Evolutionary conservation across 495 filamentous ascomycete species (phyloP).

Genomic region (Rusavskia elegans): DNA sequence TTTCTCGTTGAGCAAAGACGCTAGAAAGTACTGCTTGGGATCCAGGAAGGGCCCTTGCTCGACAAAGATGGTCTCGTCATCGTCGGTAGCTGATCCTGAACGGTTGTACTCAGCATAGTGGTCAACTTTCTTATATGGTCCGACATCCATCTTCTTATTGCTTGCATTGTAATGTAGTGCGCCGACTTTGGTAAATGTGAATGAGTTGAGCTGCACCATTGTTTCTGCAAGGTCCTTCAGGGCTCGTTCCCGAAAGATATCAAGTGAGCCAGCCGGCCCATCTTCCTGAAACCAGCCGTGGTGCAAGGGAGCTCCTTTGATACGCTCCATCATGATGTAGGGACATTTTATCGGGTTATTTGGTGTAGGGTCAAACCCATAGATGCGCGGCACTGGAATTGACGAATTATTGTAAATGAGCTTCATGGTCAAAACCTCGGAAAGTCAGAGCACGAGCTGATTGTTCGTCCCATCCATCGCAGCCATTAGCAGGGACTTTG

Average conservation of each 20-base stretch:
- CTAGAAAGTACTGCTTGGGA: background rate
- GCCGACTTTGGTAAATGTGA: constrained; percentile 13
- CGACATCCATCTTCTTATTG: constrained; percentile 6
- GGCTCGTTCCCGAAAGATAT: constrained; percentile 9
- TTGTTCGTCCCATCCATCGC: constrained; percentile 3
- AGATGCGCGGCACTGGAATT: constrained; percentile 17
- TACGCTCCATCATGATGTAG: constrained; percentile 17
- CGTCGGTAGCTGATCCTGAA: background rate
- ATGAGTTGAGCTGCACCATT: constrained; percentile 19
- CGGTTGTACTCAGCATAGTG: background rate
- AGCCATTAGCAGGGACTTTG: constrained; percentile 12
- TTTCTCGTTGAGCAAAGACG: background rate
- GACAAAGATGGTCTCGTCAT: background rate
- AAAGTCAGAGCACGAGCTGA: constrained; percentile 6
- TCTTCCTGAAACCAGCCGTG: constrained; percentile 12
- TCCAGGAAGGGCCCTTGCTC: background rate
- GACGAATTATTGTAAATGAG: constrained; percentile 10
- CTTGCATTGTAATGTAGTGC: constrained; percentile 8
- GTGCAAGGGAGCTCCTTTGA: constrained; percentile 15
- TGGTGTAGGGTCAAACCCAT: constrained; percentile 3
- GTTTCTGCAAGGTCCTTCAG: constrained; percentile 16
- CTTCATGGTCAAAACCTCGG: constrained; percentile 14
- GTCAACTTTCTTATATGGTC: constrained; percentile 7
- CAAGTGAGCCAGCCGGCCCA: background rate
- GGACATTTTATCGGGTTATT: constrained; percentile 11